phyloP scores from a whole-genome alignment of 2,329 filamentous ascomycete species.

The Arthrobotrys megalospora region DNA sequence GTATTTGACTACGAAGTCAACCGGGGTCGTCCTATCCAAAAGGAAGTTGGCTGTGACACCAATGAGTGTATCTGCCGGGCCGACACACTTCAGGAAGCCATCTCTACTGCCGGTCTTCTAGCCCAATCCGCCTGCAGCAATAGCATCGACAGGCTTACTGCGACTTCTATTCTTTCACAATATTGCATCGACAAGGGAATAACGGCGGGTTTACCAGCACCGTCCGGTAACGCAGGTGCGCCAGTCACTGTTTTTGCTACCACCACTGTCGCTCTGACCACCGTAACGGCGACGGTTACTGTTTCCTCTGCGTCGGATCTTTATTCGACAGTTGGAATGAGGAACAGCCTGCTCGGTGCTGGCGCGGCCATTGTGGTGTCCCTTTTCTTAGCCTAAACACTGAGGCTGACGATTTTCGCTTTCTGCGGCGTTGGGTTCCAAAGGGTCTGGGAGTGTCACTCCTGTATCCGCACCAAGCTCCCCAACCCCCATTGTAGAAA shows the following conservation, averaged over 20 bases:
- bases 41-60: conserved; percentile 45
- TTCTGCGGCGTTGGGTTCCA: conserved; percentile 4
- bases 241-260: conserved; percentile 60
- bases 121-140: conserved; percentile 50
- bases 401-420: conserved; percentile 25
- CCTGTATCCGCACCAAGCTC: conserved; percentile 13
- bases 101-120: conserved; percentile 42
- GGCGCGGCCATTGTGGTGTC: conserved; percentile 40
- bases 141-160: conserved; percentile 38
- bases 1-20: conserved; percentile 36
- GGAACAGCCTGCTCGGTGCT: conserved; percentile 35
- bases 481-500: conserved; percentile 28
- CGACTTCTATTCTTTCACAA: conserved; percentile 42
- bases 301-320: conserved; percentile 48
- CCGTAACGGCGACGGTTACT: conserved; percentile 43
- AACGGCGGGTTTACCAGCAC: conserved; percentile 26
- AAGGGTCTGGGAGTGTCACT: conserved; percentile 8
- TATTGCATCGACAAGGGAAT: conserved; percentile 53
- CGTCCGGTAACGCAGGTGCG: conserved; percentile 49
- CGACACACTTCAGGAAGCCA: conserved; percentile 47
- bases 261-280: conserved; percentile 54
- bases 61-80: conserved; percentile 53
- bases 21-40: conserved; percentile 30
- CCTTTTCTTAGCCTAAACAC: conserved; percentile 46
- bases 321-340: conserved; percentile 29